Evolutionary conservation across 768 basidiomycete species (phyloP), one percentile per base, ranked within the genome.

Genomic region (Termitomyces sp.): DNA sequence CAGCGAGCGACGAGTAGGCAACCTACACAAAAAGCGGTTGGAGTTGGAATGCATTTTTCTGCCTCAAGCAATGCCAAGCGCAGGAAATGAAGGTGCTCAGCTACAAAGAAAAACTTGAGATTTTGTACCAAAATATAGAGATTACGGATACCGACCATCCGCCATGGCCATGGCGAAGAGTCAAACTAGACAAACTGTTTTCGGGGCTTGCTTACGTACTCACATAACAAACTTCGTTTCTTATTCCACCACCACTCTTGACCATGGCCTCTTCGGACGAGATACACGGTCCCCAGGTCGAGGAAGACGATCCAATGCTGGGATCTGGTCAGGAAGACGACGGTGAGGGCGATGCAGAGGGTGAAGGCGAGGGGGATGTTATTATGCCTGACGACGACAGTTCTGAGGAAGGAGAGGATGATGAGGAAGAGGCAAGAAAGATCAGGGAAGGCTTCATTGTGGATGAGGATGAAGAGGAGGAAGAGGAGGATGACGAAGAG

Each of bases 361-460:
- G 78, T 36, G 85, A 83, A 53, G 80, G 74, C 20, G 82, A 80
- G 54, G 83, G 77, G 39, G 86, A 86, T 67, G 79, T 78, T 52
- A 70, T 78, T 65, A 82, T 81, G 72, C 77, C 79, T 40, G 77
- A 75, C 55, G 89, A 90, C 68, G 91, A 94, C 72, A 93, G 91
- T 70, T 93, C 91, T 45, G 92, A 93, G 65, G 91, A 94, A 67
- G 88, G 84, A 36, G 92, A 95, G 37, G 94, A 96, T 48, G 94
- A 96, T 67, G 90, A 86, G 65, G 95, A 96, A 61, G 94, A 94
- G 74, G 89, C 78, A 65, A 81, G 83, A 57, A 79, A 83, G 56
- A 85, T 97, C 56, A 77, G 85, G 51, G 91, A 95, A 50, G 95
- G 92, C 0, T 97, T 98, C 69, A 97, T 98, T 65, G 94, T 95